phyloP scores from a whole-genome alignment of 768 basidiomycete genomes.

The Polyporus arcularius region DNA sequence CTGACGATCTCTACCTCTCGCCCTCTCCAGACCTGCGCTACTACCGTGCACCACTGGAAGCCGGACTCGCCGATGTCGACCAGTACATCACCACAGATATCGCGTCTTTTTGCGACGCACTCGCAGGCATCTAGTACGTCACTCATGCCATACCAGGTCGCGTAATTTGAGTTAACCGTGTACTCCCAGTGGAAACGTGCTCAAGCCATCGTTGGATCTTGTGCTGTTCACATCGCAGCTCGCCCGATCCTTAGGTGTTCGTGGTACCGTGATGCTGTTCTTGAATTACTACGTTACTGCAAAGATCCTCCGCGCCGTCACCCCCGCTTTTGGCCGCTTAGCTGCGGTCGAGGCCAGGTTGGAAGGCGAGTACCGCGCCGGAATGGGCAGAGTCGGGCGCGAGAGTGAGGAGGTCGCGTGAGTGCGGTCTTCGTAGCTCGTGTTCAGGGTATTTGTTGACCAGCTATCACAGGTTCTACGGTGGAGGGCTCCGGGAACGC shows the following conservation, averaged over 20 bases:
- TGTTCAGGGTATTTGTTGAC: not conserved
- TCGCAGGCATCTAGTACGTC: constrained; percentile 85
- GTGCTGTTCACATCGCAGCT: constrained; percentile 92
- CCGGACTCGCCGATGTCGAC: constrained; percentile 67
- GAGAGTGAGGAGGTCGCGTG: constrained; percentile 93
- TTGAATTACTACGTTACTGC: constrained; percentile 87
- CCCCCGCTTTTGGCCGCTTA: constrained; percentile 89
- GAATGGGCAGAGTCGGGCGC: constrained; percentile 81
- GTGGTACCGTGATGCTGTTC: constrained; percentile 81
- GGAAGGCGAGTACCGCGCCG: constrained; percentile 89
- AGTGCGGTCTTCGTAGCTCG: constrained; percentile 31
- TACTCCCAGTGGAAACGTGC: constrained; percentile 74
- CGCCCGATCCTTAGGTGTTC: constrained; percentile 78
- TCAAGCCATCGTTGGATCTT: constrained; percentile 90
- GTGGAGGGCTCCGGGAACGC: constrained; percentile 81
- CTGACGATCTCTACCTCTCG: constrained; percentile 89
- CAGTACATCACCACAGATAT: constrained; percentile 95
- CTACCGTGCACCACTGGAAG: constrained; percentile 46
- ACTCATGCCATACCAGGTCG: not conserved
- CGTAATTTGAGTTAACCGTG: not conserved
- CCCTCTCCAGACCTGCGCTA: constrained; percentile 71
- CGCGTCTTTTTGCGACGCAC: constrained; percentile 82
- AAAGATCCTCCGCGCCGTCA: constrained; percentile 77
- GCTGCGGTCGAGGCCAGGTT: constrained; percentile 86
- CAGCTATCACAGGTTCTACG: constrained; percentile 71